Base-by-base conservation (phyloP, 2,329 filamentous ascomycete species). In the Exophiala alcalophila region DNA sequence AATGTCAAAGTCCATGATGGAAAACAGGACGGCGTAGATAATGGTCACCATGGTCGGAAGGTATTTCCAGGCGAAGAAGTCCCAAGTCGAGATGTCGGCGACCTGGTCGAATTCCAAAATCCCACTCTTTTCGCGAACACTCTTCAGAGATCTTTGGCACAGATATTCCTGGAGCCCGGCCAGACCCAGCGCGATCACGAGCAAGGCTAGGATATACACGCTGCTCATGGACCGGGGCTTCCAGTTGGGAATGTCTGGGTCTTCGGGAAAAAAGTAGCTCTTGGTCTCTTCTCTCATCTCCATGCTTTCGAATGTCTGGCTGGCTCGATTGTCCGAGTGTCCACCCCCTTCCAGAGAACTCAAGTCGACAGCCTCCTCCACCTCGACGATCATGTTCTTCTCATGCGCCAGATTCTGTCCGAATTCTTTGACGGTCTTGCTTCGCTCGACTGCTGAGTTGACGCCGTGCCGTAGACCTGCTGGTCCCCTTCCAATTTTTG, bases 1-100 rank as follows among this genome's bases (percentile, higher is more conserved):
- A 32, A 72, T 68, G 26, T 74, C 70, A 35, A 69, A 74, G 46
- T 73, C 70, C 19, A 68, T 64, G 46, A 73, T 68, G 44, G 72
- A 70, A 66, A 70, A 73, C 9, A 72, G 49, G 9, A 73, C 68
- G 31, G 71, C 69, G 44, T 71, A 74, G 15, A 63, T 62, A 33
- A 74, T 68, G 23, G 70, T 66, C n/a, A 70, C 56, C 33, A 73
- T 61, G 9, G 71, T 69, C 51, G 43, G 69, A 55, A 60, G 67
- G 65, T 65, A 65, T 46, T 65, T 64, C 62, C 62, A 65, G 14
- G 52, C 58, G 45, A 65, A 64, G 47, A 63, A 65, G 31, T 58
- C 46, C 14, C 35, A 46, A 5, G 48, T 44, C 2, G 59, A 53
- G 15, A 65, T 54, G 6, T 63, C 52, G 3, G 48, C 39, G 4